phyloP scores from a whole-genome alignment of 2,329 filamentous ascomycete genomes.

The Colletotrichum falcatum region DNA sequence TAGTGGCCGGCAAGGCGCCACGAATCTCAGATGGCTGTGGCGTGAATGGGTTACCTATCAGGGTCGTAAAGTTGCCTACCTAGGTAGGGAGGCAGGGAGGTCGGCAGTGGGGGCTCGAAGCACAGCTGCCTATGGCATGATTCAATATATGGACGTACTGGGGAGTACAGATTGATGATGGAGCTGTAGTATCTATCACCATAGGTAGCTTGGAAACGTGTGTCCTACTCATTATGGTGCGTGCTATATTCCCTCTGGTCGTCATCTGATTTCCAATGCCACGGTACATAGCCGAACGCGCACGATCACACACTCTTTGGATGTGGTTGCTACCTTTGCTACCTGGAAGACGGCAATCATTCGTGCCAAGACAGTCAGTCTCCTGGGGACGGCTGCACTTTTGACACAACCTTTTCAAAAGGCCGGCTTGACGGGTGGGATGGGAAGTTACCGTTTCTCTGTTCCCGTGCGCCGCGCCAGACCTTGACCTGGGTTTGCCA shows the following conservation, averaged over 20 bases:
- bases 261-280: not conserved
- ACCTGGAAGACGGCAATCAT: not conserved
- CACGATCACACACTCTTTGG: constrained; percentile 32
- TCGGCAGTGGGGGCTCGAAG: not conserved
- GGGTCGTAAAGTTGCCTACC: not conserved
- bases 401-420: constrained; percentile 10
- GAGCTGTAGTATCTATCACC: constrained; percentile 32
- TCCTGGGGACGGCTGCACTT: not conserved
- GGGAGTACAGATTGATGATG: constrained; percentile 34
- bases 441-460: not conserved
- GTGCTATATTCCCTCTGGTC: not conserved
- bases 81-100: not conserved
- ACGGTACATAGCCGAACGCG: constrained; percentile 28
- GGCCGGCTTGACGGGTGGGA: not conserved
- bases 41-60: constrained; percentile 17
- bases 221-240: not conserved
- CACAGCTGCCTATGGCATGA: constrained; percentile 9
- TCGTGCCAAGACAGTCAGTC: constrained; percentile 4
- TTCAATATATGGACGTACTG: constrained; percentile 28
- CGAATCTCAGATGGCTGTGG: constrained; percentile 34
- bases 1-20: constrained; percentile 29
- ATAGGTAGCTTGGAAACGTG: constrained; percentile 17
- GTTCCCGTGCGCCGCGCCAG: not conserved
- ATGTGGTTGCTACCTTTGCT: not conserved
- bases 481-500: not conserved